phyloP scores from a whole-genome alignment of 495 filamentous ascomycete species.

The Hapsidospora chrysogenum region DNA sequence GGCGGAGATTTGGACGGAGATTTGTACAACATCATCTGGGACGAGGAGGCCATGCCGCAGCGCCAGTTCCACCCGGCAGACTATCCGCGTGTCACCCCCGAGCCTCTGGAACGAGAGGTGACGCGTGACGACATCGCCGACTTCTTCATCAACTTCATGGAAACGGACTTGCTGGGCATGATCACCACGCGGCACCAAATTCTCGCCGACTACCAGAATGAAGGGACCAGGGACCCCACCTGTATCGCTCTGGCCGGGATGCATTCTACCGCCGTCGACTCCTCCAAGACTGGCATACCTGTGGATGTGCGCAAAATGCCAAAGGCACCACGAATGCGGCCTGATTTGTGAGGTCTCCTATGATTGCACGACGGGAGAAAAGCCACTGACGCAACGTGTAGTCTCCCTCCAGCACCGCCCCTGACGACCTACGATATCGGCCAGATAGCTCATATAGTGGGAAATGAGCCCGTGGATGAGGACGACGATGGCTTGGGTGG shows the following conservation, averaged over 20 bases:
- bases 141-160: conserved; percentile 72
- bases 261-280: conserved; percentile 68
- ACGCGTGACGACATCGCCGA: conserved; percentile 44
- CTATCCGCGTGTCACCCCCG: conserved; percentile 39
- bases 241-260: conserved; percentile 51
- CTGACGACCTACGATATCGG: conserved; percentile 30
- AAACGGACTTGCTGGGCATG: conserved; percentile 51
- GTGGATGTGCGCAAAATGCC: conserved; percentile 28
- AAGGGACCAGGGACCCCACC: conserved; percentile 36
- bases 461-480: conserved; percentile 11
- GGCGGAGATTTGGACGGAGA: conserved; percentile 79
- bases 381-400: conserved; percentile 1
- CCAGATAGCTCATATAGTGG: conserved; percentile 25
- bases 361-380: not conserved
- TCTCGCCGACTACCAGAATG: conserved; percentile 40
- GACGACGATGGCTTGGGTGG: conserved; percentile 39
- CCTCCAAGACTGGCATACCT: conserved; percentile 59
- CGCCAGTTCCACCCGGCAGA: conserved; percentile 37
- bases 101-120: conserved; percentile 40
- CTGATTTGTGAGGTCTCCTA: conserved; percentile 21
- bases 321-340: conserved; percentile 9
- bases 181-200: conserved; percentile 53
- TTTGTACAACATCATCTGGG: conserved; percentile 59
- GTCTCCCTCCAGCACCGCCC: conserved; percentile 46
- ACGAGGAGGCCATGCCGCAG: conserved; percentile 24